Percentiles rank a stretch among this genome's conserved stretches.
phyloP scores from a whole-genome alignment of 2,329 filamentous ascomycete species.

The Dothistroma septosporum region DNA sequence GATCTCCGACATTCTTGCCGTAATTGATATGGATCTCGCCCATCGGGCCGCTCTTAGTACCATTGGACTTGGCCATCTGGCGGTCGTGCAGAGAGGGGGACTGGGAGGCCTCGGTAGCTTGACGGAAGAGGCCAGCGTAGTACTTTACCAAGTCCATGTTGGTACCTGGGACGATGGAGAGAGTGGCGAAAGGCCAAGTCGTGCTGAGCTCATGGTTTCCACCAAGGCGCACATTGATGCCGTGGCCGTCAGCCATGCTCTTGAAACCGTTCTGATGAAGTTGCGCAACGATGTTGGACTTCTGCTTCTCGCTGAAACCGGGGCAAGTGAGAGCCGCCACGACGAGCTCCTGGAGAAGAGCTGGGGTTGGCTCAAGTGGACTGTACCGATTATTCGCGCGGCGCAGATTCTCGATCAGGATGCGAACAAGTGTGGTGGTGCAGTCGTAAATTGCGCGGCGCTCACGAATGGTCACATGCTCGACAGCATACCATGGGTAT shows the following conservation, averaged over 20 bases:
- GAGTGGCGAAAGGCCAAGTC: conserved; percentile 33
- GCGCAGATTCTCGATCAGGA: conserved; percentile 25
- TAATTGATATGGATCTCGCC: conserved; percentile 30
- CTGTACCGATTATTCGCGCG: conserved; percentile 12
- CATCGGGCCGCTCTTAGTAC: conserved; percentile 22
- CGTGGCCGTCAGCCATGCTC: conserved; percentile 17
- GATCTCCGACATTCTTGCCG: conserved; percentile 11
- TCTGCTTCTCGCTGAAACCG: conserved; percentile 35
- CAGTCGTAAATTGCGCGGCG: conserved; percentile 45
- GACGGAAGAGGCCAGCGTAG: conserved; percentile 27
- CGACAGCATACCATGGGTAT: conserved; percentile 49
- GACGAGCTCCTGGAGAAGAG: conserved; percentile 32
- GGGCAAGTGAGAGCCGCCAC: conserved; percentile 31
- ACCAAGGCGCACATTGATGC: conserved; percentile 26
- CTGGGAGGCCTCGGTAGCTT: conserved; percentile 14
- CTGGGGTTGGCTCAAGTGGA: conserved; percentile 20
- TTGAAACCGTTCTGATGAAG: conserved; percentile 21
- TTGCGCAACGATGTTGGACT: conserved; percentile 21
- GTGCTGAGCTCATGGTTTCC: conserved; percentile 17
- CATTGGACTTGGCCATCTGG: conserved; percentile 15
- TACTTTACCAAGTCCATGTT: conserved; percentile 27
- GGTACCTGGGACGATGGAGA: conserved; percentile 23
- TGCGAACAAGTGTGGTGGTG: conserved; percentile 22
- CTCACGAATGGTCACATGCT: conserved; percentile 45
- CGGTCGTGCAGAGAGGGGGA: conserved; percentile 16